Percentiles rank a stretch among this genome's conserved stretches.
Evolutionary conservation across 306 rosid genomes (phyloP).

Genomic region (Acacia melanoxylon): DNA sequence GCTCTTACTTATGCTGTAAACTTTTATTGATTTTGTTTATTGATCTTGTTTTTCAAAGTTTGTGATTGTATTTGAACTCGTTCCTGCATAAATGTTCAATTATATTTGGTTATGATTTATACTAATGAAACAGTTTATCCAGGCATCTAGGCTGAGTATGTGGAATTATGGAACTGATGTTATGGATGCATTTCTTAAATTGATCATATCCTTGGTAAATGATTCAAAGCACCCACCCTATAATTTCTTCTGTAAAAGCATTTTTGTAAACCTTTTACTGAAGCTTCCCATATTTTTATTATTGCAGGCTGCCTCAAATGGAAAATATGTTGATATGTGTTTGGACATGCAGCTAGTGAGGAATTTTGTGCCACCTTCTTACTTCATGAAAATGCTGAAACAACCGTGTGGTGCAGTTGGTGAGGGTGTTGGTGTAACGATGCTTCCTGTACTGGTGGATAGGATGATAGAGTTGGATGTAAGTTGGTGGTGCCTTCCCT

Average conservation of each 20-base stretch:
- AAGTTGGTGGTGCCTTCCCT: too few relatives aligned
- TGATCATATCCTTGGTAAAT: slow-evolving; percentile 70
- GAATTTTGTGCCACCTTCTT: slow-evolving; percentile 56
- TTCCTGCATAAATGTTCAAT: not conserved
- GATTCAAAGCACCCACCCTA: too few relatives aligned
- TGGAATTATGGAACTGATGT: slow-evolving; percentile 70
- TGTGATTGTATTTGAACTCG: not conserved
- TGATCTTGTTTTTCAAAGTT: not conserved
- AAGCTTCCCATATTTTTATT: not conserved
- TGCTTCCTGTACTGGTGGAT: too few relatives aligned
- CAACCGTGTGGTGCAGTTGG: too few relatives aligned
- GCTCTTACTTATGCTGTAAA: slow-evolving; percentile 60
- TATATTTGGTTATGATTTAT: slow-evolving; percentile 9
- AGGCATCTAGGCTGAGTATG: slow-evolving; percentile 67
- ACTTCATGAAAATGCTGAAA: slow-evolving; percentile 27
- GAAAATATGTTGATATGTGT: slow-evolving; percentile 54
- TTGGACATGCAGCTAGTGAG: slow-evolving; percentile 69
- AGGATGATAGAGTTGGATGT: too few relatives aligned
- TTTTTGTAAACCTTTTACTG: not conserved
- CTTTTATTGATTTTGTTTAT: not conserved
- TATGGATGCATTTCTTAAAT: slow-evolving; percentile 76
- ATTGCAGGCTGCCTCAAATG: slow-evolving; percentile 71
- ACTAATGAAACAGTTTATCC: slow-evolving; percentile 21
- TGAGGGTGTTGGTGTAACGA: too few relatives aligned
- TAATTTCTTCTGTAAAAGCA: not conserved